These are phyloP conservation scores for Filobasidium floriforme DNA, from an alignment of 768 basidiomycete genomes.

Conservation along the genomic window DNA sequence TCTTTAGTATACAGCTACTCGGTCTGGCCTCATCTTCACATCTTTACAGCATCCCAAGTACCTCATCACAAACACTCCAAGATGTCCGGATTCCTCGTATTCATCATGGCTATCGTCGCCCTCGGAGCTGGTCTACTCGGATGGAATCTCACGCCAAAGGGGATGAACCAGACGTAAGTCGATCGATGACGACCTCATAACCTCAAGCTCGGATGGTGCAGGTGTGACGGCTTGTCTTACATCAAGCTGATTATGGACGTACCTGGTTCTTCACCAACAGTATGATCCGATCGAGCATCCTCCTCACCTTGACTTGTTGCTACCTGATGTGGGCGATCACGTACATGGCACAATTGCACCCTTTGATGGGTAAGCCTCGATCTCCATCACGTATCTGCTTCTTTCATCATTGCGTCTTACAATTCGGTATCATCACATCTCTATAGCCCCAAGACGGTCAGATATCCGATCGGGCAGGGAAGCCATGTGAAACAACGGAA, in stretches of 20 bases:
- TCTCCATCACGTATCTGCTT: too few relatives aligned
- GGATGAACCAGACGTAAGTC: slow-evolving; percentile 79
- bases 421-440: not conserved
- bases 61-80: not conserved
- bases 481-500: not conserved
- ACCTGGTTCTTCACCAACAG: slow-evolving; percentile 48
- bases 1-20: too few relatives aligned
- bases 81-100: slow-evolving; percentile 55
- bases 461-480: slow-evolving; percentile 15
- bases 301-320: slow-evolving; percentile 71
- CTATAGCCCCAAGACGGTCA: slow-evolving; percentile 16
- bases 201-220: not conserved
- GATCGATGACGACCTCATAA: not conserved
- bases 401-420: not conserved
- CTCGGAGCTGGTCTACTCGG: slow-evolving; percentile 58
- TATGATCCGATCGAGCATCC: slow-evolving; percentile 68
- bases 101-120: slow-evolving; percentile 61
- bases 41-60: not conserved
- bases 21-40: not conserved
- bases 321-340: slow-evolving; percentile 97
- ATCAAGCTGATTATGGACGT: not conserved
- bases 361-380: slow-evolving; percentile 62
- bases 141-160: slow-evolving; percentile 71
- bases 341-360: slow-evolving; percentile 90
- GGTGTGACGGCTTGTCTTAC: not conserved